Percentiles rank a stretch among this genome's conserved stretches.
Evolutionary conservation across 2,329 filamentous ascomycete genomes (phyloP).

Genomic region (Exophiala alcalophila): DNA sequence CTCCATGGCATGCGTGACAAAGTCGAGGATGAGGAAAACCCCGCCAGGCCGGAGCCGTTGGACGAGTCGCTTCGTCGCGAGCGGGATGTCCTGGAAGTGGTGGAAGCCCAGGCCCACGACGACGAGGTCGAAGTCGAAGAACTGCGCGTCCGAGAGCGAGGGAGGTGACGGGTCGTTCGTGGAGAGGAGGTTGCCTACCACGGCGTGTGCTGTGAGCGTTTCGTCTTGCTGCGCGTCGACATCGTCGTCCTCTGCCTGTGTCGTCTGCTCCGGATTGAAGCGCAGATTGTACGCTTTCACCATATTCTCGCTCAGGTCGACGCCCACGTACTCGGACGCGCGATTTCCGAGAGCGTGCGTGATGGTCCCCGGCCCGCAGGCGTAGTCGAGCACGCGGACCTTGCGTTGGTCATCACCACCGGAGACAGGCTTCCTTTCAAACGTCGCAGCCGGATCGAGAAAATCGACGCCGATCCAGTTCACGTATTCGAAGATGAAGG

Average conservation of each 20-base stretch:
- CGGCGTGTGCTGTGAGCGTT: constrained; percentile 26
- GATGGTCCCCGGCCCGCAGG: constrained; percentile 65
- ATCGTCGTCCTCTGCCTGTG: constrained; percentile 43
- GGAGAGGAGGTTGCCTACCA: constrained; percentile 54
- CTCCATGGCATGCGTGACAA: constrained; percentile 53
- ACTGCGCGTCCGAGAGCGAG: constrained; percentile 57
- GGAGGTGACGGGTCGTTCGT: constrained; percentile 47
- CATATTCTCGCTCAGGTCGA: constrained; percentile 72
- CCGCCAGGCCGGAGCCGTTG: constrained; percentile 64
- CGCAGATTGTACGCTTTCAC: constrained; percentile 63
- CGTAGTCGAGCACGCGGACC: constrained; percentile 64
- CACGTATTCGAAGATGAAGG: constrained; percentile 26
- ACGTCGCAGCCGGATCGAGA: constrained; percentile 18
- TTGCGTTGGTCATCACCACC: not conserved
- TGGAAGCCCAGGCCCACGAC: constrained; percentile 63
- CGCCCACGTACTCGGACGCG: constrained; percentile 61
- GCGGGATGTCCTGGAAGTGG: constrained; percentile 63
- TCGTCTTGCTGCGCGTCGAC: constrained; percentile 35
- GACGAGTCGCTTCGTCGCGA: constrained; percentile 58
- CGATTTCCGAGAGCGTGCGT: constrained; percentile 56
- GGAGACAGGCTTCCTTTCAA: constrained; percentile 7
- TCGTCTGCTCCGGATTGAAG: constrained; percentile 43
- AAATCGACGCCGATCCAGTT: constrained; percentile 29
- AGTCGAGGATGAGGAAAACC: constrained; percentile 65
- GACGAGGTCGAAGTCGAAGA: constrained; percentile 67